Conservation (phyloP, 345 rosid species). For the Salix koriyanagi region DNA sequence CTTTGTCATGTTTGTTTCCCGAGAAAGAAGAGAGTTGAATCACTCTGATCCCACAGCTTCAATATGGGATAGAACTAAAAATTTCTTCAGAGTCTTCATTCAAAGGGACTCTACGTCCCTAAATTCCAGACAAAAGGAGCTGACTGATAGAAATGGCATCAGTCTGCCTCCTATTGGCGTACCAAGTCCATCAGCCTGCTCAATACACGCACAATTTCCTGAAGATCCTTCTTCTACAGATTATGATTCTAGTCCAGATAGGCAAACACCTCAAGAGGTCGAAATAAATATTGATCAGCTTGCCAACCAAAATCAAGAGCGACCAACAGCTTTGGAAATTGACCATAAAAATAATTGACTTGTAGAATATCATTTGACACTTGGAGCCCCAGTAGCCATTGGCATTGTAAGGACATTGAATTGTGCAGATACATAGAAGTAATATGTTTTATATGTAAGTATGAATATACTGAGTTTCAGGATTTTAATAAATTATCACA, state of each 20-base stretch:
- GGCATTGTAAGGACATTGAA: background rate
- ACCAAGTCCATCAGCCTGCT: constrained; percentile 3
- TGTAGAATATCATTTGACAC: background rate
- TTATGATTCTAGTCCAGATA: background rate
- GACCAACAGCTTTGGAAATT: background rate
- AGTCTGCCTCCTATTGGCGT: background rate
- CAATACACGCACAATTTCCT: background rate
- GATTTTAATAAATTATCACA: background rate
- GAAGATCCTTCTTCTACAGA: background rate
- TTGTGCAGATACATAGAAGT: background rate
- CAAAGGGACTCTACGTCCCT: constrained; percentile 14
- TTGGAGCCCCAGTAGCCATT: background rate
- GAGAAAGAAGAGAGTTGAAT: background rate
- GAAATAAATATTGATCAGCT: background rate
- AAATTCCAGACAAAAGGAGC: constrained; percentile 1
- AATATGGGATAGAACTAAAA: background rate
- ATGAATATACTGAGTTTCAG: background rate
- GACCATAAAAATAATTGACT: background rate
- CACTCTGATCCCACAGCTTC: background rate
- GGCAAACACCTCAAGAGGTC: background rate
- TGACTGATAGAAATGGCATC: background rate
- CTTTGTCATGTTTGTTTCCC: background rate
- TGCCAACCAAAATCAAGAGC: background rate
- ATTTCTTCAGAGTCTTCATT: constrained; percentile 8
- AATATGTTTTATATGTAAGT: background rate